A percentile compares a stretch with the other conserved stretches of the same genome.
phyloP scores from a whole-genome alignment of 164 flowering plant genomes.

The Litsea cubeba region DNA sequence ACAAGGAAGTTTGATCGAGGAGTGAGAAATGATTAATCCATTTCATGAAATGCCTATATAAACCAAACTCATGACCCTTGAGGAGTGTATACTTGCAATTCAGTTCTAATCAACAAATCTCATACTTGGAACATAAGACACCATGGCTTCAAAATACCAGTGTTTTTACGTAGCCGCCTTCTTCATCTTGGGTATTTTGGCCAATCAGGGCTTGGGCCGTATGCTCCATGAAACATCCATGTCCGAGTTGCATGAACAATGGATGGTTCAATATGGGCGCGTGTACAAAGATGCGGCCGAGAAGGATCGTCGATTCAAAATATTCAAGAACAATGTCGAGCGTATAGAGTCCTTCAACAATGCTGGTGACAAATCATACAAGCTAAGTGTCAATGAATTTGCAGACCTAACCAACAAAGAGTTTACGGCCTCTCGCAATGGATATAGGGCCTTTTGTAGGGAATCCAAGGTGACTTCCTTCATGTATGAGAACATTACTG shows the following conservation, averaged over 20 bases:
- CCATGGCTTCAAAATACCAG: conserved; percentile 1
- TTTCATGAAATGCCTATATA: not conserved
- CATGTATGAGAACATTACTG: conserved; percentile 26
- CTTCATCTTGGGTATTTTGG: conserved; percentile 10
- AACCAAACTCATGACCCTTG: not conserved
- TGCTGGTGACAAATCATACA: conserved; percentile 9
- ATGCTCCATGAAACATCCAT: conserved; percentile 18
- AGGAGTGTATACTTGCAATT: not conserved
- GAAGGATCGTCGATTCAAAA: conserved; percentile 25
- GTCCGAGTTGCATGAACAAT: conserved; percentile 26
- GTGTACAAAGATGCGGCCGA: conserved; percentile 30
- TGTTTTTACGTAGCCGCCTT: conserved; percentile 1
- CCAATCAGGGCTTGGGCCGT: conserved; percentile 15
- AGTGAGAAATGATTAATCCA: not conserved
- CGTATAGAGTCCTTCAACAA: conserved; percentile 9
- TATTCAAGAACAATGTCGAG: conserved; percentile 9
- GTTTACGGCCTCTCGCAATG: conserved; percentile 18
- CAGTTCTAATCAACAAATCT: not conserved
- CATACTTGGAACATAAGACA: no score
- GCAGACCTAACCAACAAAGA: conserved; percentile 38
- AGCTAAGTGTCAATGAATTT: conserved; percentile 28
- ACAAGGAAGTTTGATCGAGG: not conserved
- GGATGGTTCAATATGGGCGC: conserved; percentile 36
- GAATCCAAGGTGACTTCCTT: conserved; percentile 11
- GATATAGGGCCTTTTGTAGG: not conserved